Base-by-base conservation (phyloP, 345 rosid species). In the Lenwebbia sp. region DNA sequence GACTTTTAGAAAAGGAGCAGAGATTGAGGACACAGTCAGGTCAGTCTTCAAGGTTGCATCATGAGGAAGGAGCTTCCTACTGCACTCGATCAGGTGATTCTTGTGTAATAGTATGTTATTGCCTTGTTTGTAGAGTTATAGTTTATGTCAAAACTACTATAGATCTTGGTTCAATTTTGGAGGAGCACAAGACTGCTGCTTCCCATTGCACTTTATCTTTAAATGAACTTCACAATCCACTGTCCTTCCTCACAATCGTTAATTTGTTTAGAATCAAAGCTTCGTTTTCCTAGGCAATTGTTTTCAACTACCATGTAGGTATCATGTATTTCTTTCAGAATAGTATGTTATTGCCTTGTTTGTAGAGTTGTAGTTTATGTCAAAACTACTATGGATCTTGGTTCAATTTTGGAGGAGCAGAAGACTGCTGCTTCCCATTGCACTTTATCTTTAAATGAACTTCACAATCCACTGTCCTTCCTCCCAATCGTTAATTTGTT, bases 1-100 rank as follows among this genome's bases (percentile, higher is more conserved):
- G 86, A 90, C 88, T 91, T 85, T 84, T 91, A 81, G 88, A 87
- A 49, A 82, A 90, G 81, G 92, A 75, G 51, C 88, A 84, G 65
- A 85, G 89, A 83, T 65, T 33, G 30, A 85, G 44, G 84, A 33
- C 83, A 51, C 85, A 89, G 82, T 88, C 87, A 1, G 41, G 86
- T 40, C 89, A 88, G 84, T 89, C 60, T 84, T 84, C 89, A 88
- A 87, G 83, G 28, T 89, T 91, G 55, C 65, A 76, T 88, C 85
- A 56, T 37, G 82, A 65, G 28, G 85, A 88, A 78, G 41, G 37
- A 51, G 47, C 33, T 26, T 60, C 76, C 51, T 83, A 84, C 56
- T 58, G 50, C 50, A 40, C 53, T 78, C 54, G 83, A 87, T 86
- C 90, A 88, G 93, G 94, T 92, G 28, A 87, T 49, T 47, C 53